A percentile compares a stretch with the other conserved stretches of the same genome.
Evolutionary conservation across 208 protist genomes (phyloP).

Genomic region (Acanthamoeba royreba): DNA sequence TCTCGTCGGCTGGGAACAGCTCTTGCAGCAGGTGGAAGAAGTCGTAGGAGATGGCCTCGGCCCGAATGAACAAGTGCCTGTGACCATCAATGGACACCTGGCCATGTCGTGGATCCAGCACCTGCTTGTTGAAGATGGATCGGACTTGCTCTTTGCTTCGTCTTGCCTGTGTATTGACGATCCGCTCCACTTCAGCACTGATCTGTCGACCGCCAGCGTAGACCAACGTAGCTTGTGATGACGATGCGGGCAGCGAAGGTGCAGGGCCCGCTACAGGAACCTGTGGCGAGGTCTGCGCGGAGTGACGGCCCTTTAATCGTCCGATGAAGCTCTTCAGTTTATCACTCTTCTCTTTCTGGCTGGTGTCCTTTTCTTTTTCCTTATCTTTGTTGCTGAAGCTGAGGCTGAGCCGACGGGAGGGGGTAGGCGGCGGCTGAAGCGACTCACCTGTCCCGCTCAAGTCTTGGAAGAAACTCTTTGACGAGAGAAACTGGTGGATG

Average conservation of each 20-base stretch:
- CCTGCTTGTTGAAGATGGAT: background rate
- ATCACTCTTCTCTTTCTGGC: background rate
- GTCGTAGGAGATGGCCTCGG: background rate
- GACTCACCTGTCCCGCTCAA: no score
- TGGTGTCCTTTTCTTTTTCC: background rate
- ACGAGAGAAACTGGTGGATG: background rate
- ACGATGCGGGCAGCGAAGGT: no score
- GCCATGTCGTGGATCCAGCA: background rate
- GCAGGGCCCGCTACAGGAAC: background rate
- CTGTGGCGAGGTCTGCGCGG: background rate
- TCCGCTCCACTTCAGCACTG: no score
- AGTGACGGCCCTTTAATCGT: background rate
- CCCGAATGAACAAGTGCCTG: background rate
- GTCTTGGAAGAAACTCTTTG: no score
- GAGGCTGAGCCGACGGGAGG: background rate
- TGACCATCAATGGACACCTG: background rate
- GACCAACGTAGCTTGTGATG: no score
- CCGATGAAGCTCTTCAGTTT: background rate
- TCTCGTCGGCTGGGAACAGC: background rate
- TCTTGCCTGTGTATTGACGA: background rate
- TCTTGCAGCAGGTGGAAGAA: background rate
- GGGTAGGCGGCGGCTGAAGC: background rate
- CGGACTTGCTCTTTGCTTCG: background rate
- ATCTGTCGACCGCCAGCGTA: no score
- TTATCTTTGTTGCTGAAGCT: background rate